phyloP scores from a whole-genome alignment of 1,284 basidiomycete genomes.

The Pascua guehoae region DNA sequence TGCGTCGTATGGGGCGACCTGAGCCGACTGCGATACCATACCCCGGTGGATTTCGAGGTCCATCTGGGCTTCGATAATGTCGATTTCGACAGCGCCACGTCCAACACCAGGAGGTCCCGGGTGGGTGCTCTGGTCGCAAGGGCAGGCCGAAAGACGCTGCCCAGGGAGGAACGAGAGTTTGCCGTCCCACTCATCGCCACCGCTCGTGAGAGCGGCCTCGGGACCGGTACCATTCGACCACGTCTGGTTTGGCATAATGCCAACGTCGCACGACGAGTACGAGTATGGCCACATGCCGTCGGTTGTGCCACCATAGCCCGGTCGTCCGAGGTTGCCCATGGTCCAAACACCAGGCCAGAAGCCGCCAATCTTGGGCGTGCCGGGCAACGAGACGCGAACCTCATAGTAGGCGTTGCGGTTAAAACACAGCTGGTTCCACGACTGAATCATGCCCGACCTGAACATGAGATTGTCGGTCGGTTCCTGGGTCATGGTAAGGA shows the following conservation, averaged over 20 bases:
- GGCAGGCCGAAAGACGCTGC: constrained; percentile 55
- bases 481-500: constrained; percentile 69
- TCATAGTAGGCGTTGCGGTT: constrained; percentile 46
- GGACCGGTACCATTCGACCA: constrained; percentile 49
- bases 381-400: constrained; percentile 42
- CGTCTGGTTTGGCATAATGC: constrained; percentile 27
- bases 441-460: constrained; percentile 56
- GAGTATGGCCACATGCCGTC: constrained; percentile 66
- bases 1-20: constrained; percentile 58
- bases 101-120: constrained; percentile 60
- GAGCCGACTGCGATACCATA: constrained; percentile 29
- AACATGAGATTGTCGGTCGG: constrained; percentile 71
- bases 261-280: constrained; percentile 43
- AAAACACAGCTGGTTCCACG: constrained; percentile 54
- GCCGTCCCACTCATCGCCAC: constrained; percentile 26
- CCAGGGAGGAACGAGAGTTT: constrained; percentile 49
- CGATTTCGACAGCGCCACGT: constrained; percentile 63
- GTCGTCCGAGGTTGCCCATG: constrained; percentile 52
- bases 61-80: constrained; percentile 61
- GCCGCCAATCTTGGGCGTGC: constrained; percentile 42
- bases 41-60: constrained; percentile 15
- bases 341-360: constrained; percentile 56
- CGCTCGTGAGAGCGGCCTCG: constrained; percentile 40
- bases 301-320: constrained; percentile 60
- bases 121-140: constrained; percentile 57